A percentile compares a stretch with the other conserved stretches of the same genome.
Evolutionary conservation across 495 filamentous ascomycete genomes (phyloP).

Genomic region (Penicillium silybi): DNA sequence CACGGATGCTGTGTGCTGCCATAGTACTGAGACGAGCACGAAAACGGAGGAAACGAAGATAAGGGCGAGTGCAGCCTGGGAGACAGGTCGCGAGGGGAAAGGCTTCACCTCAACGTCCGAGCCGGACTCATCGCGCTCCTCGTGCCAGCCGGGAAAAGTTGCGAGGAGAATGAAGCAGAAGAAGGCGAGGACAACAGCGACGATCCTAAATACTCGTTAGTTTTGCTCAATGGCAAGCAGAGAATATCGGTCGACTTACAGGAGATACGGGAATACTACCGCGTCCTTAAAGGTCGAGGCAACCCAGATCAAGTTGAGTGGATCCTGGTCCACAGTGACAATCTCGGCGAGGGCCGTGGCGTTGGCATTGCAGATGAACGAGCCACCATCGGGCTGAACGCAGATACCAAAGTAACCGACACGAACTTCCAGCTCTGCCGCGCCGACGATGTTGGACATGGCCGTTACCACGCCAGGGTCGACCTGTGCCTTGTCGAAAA

Average conservation of each 20-base stretch:
- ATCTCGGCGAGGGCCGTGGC: constrained; percentile 61
- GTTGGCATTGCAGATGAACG: constrained; percentile 66
- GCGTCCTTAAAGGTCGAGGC: constrained; percentile 69
- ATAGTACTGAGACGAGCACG: constrained; percentile 65
- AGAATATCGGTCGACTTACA: constrained; percentile 40
- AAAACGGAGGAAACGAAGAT: constrained; percentile 67
- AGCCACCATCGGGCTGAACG: constrained; percentile 56
- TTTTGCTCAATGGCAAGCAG: neutral
- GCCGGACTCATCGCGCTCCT: constrained; percentile 54
- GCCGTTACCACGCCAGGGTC: constrained; percentile 72
- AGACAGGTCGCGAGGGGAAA: constrained; percentile 65
- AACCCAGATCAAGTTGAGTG: constrained; percentile 68
- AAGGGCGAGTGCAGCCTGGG: constrained; percentile 60
- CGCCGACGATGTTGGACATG: constrained; percentile 62
- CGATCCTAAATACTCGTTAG: constrained; percentile 46
- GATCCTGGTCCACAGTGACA: constrained; percentile 63
- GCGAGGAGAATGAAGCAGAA: constrained; percentile 66
- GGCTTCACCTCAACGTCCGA: constrained; percentile 60
- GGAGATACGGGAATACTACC: constrained; percentile 66
- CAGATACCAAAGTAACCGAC: constrained; percentile 73
- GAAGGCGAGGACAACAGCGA: constrained; percentile 67
- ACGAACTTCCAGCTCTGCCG: constrained; percentile 61
- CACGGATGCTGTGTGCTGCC: constrained; percentile 89
- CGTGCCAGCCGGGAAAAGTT: constrained; percentile 71
- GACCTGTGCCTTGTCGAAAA: constrained; percentile 69